Evolutionary conservation across 2,329 filamentous ascomycete genomes (phyloP).

Genomic region (Arachnomyces sp.): DNA sequence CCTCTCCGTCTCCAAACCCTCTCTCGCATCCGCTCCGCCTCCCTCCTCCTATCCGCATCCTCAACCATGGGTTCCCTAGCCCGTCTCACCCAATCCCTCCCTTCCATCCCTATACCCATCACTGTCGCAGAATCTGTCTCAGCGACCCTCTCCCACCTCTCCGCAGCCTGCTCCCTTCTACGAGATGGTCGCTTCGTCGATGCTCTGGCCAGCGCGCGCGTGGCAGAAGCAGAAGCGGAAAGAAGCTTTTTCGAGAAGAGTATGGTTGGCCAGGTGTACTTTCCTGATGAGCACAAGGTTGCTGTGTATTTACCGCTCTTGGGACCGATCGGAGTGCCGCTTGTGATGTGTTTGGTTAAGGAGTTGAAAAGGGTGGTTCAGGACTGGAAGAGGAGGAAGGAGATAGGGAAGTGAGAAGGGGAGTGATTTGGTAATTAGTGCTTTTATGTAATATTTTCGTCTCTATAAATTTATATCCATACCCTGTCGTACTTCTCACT

Average conservation of each 20-base stretch:
- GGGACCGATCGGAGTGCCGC: slow-evolving; percentile 81
- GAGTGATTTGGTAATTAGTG: neutral
- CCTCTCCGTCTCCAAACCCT: slow-evolving; percentile 79
- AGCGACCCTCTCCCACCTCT: slow-evolving; percentile 68
- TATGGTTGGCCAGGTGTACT: slow-evolving; percentile 98
- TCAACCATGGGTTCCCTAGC: slow-evolving; percentile 91
- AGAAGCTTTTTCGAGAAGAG: slow-evolving; percentile 96
- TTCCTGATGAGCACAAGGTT: slow-evolving; percentile 96
- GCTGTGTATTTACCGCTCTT: slow-evolving; percentile 90
- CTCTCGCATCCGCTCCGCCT: slow-evolving; percentile 74
- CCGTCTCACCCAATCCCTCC: slow-evolving; percentile 72
- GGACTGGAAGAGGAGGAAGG: slow-evolving; percentile 23
- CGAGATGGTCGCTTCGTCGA: slow-evolving; percentile 52
- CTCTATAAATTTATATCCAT: neutral
- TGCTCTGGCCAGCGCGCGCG: slow-evolving; percentile 71
- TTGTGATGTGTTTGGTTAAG: slow-evolving; percentile 75
- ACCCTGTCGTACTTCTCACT: too few relatives aligned
- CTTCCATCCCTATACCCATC: slow-evolving; percentile 83
- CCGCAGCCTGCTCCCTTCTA: slow-evolving; percentile 66
- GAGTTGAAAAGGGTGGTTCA: slow-evolving; percentile 57
- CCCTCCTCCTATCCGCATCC: slow-evolving; percentile 79
- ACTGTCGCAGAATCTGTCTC: slow-evolving; percentile 80
- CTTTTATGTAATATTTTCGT: neutral
- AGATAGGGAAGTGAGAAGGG: neutral
- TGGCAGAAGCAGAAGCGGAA: slow-evolving; percentile 83